phyloP scores from a whole-genome alignment of 2,329 filamentous ascomycete species.

The Ceratocystis albifundus region DNA sequence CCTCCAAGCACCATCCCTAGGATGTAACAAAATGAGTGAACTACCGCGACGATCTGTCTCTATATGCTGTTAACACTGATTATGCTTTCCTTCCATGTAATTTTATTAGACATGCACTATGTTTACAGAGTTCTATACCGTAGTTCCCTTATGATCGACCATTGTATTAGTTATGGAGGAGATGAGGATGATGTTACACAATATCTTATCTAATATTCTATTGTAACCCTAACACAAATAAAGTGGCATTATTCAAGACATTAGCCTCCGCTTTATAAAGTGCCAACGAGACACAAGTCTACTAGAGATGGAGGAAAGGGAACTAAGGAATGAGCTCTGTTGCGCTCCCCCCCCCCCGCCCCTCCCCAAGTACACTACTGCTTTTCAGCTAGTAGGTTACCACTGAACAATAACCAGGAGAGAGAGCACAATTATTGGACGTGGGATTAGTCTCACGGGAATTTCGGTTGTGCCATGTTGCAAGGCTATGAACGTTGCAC shows the following conservation, averaged over 20 bases:
- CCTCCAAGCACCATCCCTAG: neutral
- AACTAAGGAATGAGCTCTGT: neutral
- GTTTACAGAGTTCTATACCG: neutral
- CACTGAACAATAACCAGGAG: too few relatives aligned
- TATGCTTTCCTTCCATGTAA: neutral
- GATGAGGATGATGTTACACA: slow-evolving; percentile 5
- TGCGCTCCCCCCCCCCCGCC: too few relatives aligned
- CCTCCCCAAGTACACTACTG: too few relatives aligned
- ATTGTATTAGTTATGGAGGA: neutral
- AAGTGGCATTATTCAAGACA: neutral
- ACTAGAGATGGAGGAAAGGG: neutral
- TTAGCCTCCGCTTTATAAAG: too few relatives aligned
- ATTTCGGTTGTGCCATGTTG: slow-evolving; percentile 8
- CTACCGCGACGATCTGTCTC: neutral
- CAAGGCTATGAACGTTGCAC: neutral
- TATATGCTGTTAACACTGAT: neutral
- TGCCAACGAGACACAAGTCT: neutral
- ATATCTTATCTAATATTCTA: too few relatives aligned
- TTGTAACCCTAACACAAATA: slow-evolving; percentile 5
- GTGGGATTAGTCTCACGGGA: neutral
- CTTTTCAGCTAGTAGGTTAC: too few relatives aligned
- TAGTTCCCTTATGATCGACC: neutral
- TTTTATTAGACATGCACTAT: neutral
- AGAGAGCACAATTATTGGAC: neutral
- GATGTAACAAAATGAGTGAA: neutral